A percentile compares a stretch with the other conserved stretches of the same genome.
These are phyloP conservation scores for Backusella australiensis DNA, from an alignment of 192 early-diverging fungal species.

Conservation along the genomic window DNA sequence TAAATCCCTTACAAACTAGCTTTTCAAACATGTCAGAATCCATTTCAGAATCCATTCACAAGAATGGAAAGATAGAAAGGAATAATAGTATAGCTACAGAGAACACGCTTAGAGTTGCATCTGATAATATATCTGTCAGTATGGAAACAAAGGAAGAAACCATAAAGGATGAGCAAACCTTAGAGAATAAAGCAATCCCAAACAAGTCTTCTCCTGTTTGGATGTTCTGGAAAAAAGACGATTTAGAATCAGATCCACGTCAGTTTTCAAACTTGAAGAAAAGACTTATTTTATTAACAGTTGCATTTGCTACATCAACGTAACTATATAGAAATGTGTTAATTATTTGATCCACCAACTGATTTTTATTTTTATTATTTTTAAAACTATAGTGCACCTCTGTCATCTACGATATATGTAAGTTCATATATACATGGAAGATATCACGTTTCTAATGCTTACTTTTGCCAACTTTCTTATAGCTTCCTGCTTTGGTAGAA, in stretches of 20 bases:
- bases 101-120: not conserved
- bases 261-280: slow-evolving; percentile 9
- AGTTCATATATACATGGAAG: not conserved
- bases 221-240: not conserved
- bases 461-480: not conserved
- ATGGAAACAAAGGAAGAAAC: not conserved
- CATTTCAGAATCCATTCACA: not conserved
- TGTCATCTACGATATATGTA: slow-evolving; percentile 28
- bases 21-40: not conserved
- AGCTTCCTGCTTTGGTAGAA: slow-evolving; percentile 27
- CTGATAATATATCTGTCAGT: not conserved
- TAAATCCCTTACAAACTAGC: not conserved
- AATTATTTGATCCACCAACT: not conserved
- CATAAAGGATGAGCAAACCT: not conserved
- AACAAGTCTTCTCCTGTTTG: not conserved
- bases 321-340: not conserved
- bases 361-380: not conserved
- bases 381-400: slow-evolving; percentile 6
- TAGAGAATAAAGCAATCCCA: not conserved
- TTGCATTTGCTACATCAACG: not conserved
- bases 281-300: not conserved
- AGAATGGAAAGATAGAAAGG: not conserved
- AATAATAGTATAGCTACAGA: not conserved
- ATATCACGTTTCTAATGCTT: not conserved
- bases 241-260: slow-evolving; percentile 1